Base-by-base conservation (phyloP, 805 yeast species). In the Grigorovia transvaalensis region DNA sequence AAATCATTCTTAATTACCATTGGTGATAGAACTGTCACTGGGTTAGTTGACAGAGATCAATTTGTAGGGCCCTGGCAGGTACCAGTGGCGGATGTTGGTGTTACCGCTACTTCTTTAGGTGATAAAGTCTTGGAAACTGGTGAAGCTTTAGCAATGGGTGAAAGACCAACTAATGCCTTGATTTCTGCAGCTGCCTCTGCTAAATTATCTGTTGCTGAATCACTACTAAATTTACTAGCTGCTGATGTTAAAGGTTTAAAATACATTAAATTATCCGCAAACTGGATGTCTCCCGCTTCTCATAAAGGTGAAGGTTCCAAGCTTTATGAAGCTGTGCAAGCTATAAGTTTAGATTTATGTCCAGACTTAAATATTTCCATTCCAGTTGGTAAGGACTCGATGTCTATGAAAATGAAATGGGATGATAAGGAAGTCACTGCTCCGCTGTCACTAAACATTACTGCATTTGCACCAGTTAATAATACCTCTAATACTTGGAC, bases 361-460 rank as follows among this genome's bases (percentile, higher is more conserved):
- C 97, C 98, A 20, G 91, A 80, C 54, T 77, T 93, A 58, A 97
- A 95, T 45, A 72, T 93, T 55, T 77, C 95, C 19, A 88, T 93
- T 53, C 99, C 99, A 13, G 99, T 93, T 41, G 99, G 99, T 59
- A 93, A 93, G 73, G 99, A 93, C 70, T 89, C 97, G 40, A 89
- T 93, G 96, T 89, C 98, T 20, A 91, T 93, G 99, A 88, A 89
- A 74, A 93, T 93, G 98, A 84, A 85, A 63, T 93, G 99, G 99
- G 87, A 78, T 48, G 80, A 82, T 50, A 87, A 84, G 62, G 96
- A 88, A 69, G 98, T 93, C 45, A 82, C 93, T 55, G 88, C 97
- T n/a, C 99, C 99, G 47, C 74, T 93, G 65, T 85, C 97, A 12
- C 79, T 91, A 61, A 85, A 87, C 47, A 77, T 91, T 59, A 90